Percentiles rank a stretch among this genome's conserved stretches.
These are phyloP conservation scores for Misopates orontium DNA, from an alignment of 257 asterid genomes.

Conservation along the genomic window DNA sequence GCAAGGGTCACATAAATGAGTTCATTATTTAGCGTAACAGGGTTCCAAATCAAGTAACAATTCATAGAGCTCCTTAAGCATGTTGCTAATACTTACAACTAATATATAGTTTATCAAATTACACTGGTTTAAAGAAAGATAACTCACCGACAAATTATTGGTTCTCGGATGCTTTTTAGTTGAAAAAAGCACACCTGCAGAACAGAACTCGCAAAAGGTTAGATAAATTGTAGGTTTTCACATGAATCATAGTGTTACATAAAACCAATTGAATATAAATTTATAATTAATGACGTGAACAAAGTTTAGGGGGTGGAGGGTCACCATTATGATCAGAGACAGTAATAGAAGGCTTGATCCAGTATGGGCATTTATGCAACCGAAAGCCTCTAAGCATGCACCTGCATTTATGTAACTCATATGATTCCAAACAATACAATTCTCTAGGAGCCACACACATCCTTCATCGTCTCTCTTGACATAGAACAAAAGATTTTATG, in stretches of 20 bases:
- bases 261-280: too few relatives aligned
- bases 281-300: too few relatives aligned
- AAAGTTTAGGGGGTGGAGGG: not conserved
- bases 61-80: too few relatives aligned
- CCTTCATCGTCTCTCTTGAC: conserved; percentile 12
- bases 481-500: not conserved
- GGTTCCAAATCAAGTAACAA: too few relatives aligned
- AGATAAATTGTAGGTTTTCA: too few relatives aligned
- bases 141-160: conserved; percentile 84
- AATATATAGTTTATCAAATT: not conserved
- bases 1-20: too few relatives aligned
- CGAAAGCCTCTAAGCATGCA: conserved; percentile 97
- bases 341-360: conserved; percentile 92
- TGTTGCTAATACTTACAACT: too few relatives aligned
- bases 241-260: too few relatives aligned
- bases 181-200: conserved; percentile 87
- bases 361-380: conserved; percentile 90
- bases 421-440: not conserved
- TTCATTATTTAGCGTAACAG: too few relatives aligned
- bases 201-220: conserved; percentile 25
- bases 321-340: conserved; percentile 87
- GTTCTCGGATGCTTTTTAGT: conserved; percentile 93
- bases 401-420: conserved; percentile 50
- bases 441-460: too few relatives aligned
- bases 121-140: conserved; percentile 19